Percentiles rank a stretch among this genome's conserved stretches.
Conservation (phyloP, 192 early-diverging fungal species). For the Linnemannia elongata region DNA sequence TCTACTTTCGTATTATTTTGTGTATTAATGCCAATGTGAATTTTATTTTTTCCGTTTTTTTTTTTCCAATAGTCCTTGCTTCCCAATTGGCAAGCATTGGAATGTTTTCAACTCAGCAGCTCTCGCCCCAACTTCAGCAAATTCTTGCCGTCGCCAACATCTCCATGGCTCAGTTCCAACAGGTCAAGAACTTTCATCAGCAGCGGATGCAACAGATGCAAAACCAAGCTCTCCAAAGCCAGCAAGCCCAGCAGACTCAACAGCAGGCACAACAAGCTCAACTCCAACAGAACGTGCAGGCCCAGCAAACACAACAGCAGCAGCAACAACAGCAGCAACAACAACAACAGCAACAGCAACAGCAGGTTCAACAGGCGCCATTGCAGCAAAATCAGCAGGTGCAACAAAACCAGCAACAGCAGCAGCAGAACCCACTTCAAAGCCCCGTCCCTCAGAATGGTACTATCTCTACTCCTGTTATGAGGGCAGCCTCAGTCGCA, state of each 20-base stretch:
- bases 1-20: neutral
- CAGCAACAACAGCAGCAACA: conserved; percentile 12
- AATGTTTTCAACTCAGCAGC: conserved; percentile 33
- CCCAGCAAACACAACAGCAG: conserved; percentile 21
- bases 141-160: conserved; percentile 16
- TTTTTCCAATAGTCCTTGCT: conserved; percentile 17
- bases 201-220: neutral
- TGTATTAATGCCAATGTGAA: neutral
- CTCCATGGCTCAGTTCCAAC: conserved; percentile 22
- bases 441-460: conserved; percentile 42
- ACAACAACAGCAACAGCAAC: conserved; percentile 16
- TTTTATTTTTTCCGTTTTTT: neutral
- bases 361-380: conserved; percentile 16
- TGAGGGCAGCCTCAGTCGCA: conserved; percentile 36
- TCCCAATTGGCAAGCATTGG: conserved; percentile 28
- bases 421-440: conserved; percentile 38
- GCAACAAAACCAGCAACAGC: conserved; percentile 8
- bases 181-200: conserved; percentile 27
- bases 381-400: conserved; percentile 16
- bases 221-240: conserved; percentile 1
- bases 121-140: conserved; percentile 27
- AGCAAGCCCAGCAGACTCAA: conserved; percentile 11
- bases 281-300: conserved; percentile 14
- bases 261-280: conserved; percentile 18
- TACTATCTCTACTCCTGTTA: conserved; percentile 29